Evolutionary conservation across 352 stramenopile species (phyloP), one percentile per base, ranked within the genome.

Genomic region (Phytophthora brassicae): DNA sequence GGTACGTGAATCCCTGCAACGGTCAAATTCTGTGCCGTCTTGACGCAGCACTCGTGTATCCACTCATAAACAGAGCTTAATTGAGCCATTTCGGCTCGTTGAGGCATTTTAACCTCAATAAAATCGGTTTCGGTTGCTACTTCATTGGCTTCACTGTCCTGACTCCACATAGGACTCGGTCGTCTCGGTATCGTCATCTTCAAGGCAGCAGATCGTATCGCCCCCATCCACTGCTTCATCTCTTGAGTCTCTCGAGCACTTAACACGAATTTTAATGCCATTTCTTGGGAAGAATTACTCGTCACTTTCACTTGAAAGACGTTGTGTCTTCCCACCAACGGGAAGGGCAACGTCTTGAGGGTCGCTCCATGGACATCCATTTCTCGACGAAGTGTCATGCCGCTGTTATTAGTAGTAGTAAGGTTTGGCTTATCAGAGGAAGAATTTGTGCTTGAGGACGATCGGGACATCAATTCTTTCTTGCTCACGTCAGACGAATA

Each of bases 41-140:
- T 82, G 41, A 88, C 68, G 46, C 72, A 75, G 31, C 56, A 65
- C 3, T 83, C 71, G 50, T 78, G 73, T 17, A 85, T 58, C 82
- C 82, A 91, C 39, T 88, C 72, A 24, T 82, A 75, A 1, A 74
- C 72, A 3, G 72, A 74, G 47, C 72, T 80, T 11, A 80, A 33
- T 13, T 51, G 68, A 16, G 68, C 75, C 67, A 78, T 76, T 14
- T 84, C 72, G 6, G 56, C 64, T 17, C 71, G 49, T 33, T 80
- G 59, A 0, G 71, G 61, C 59, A 58, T 66, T 0, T 35, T 52
- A 0, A 84, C 54, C 7, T 81, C 69, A 3, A 84, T 9, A 20
- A 79, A 81, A 6, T 72, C 64, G n/a, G 29, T 68, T 17, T 75
- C 68, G 24, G 16, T 8, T 22, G 19, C n/a, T n/a, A n/a, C 6